Conservation (phyloP, 345 rosid genomes). For the Arabidopsis suecica region DNA sequence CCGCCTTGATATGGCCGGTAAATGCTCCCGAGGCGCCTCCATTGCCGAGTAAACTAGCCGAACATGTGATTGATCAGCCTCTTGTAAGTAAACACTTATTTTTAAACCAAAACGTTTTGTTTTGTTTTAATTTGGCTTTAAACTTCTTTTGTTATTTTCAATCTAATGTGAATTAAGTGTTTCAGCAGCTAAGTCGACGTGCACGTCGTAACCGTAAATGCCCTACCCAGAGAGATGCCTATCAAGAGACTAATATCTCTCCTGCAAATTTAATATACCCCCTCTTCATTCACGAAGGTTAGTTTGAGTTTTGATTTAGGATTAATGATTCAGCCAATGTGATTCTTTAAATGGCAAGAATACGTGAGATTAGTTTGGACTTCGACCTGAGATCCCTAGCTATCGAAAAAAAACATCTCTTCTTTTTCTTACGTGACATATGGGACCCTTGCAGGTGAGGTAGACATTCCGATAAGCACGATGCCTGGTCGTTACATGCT, state of each 20-base stretch:
- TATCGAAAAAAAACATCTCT: no score
- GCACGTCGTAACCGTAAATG: conserved; percentile 84
- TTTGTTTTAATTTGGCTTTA: neutral
- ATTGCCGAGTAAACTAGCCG: conserved; percentile 57
- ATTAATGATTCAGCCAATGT: neutral
- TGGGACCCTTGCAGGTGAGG: conserved; percentile 61
- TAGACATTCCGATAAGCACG: conserved; percentile 85
- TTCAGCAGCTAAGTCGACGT: conserved; percentile 73
- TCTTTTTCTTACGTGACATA: no score
- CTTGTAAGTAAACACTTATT: conserved; percentile 52
- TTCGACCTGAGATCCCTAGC: no score
- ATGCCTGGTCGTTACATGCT: conserved; percentile 97
- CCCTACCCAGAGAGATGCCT: conserved; percentile 72
- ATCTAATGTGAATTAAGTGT: neutral
- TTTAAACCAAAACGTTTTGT: no score
- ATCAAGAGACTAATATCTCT: conserved; percentile 79
- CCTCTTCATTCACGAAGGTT: conserved; percentile 90
- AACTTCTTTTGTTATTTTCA: neutral
- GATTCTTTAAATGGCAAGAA: neutral
- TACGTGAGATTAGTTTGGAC: no score
- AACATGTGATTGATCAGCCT: conserved; percentile 58
- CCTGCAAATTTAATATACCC: conserved; percentile 91
- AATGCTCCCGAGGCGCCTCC: conserved; percentile 69
- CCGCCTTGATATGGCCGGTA: conserved; percentile 55
- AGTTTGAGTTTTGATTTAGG: conserved; percentile 17